Evolutionary conservation across 805 yeast genomes (phyloP).

Genomic region (Sungouiozyma intestinalis): DNA sequence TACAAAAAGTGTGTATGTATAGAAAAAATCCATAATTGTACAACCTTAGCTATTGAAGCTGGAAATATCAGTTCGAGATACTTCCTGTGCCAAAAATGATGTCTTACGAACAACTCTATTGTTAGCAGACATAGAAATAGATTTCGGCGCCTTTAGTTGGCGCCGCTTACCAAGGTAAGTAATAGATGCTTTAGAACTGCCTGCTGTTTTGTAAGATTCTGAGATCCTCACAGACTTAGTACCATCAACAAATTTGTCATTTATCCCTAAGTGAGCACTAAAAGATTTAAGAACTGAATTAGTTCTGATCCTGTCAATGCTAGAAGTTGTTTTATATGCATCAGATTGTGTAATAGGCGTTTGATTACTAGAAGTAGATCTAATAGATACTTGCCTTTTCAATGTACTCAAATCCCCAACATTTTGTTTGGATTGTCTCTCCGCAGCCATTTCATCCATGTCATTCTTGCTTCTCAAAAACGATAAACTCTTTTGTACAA

Average conservation of each 20-base stretch:
- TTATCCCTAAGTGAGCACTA: conserved; percentile 31
- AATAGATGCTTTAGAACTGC: conserved; percentile 48
- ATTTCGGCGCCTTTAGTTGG: conserved; percentile 22
- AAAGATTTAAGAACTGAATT: conserved; percentile 38
- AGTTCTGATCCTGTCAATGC: conserved; percentile 27
- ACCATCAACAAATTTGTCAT: conserved; percentile 33
- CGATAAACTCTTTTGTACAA: conserved; percentile 46
- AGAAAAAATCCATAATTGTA: too few species aligned
- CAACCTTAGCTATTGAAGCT: not conserved
- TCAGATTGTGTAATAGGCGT: conserved; percentile 1
- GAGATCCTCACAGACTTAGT: conserved; percentile 40
- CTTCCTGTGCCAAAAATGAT: not conserved
- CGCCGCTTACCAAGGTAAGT: conserved; percentile 38
- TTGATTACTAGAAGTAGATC: conserved; percentile 16
- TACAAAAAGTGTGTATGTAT: too few species aligned
- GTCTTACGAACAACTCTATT: not conserved
- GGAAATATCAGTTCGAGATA: not conserved
- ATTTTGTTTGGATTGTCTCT: conserved; percentile 24
- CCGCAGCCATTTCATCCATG: conserved; percentile 26
- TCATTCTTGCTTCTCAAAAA: conserved; percentile 34
- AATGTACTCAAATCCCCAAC: conserved; percentile 37
- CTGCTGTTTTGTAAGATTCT: conserved; percentile 43
- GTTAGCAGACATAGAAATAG: not conserved
- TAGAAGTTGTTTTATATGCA: conserved; percentile 1
- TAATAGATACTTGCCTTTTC: conserved; percentile 34